phyloP scores from a whole-genome alignment of 129 eudicot genomes.

The Chrysanthemum lavandulifolium region DNA sequence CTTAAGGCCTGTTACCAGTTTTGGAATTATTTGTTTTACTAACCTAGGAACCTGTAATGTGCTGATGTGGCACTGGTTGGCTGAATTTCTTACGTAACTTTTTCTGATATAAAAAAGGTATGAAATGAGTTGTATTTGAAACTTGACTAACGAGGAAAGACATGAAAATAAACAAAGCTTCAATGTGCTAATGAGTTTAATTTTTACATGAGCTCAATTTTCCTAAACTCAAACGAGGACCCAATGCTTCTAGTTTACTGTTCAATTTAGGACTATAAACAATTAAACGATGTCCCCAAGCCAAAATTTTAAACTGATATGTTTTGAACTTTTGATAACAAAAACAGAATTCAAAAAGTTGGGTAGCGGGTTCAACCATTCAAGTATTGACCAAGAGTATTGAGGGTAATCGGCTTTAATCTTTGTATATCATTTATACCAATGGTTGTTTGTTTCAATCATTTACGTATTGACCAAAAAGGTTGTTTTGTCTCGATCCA shows the following conservation, averaged over 20 bases:
- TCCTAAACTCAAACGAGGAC: not conserved
- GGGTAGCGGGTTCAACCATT: no score
- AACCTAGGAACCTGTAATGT: no score
- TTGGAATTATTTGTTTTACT: no score
- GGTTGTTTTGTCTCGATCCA: not conserved
- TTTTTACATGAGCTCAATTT: conserved; percentile 5
- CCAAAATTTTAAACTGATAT: not conserved
- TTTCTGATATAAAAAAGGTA: no score
- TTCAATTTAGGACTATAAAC: not conserved
- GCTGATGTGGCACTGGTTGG: no score
- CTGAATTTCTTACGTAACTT: no score
- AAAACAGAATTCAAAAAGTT: no score
- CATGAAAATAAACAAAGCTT: not conserved
- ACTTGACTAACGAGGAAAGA: not conserved
- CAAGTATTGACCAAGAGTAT: no score
- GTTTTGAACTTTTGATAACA: no score
- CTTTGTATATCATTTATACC: not conserved
- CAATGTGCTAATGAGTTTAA: not conserved
- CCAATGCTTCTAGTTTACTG: not conserved
- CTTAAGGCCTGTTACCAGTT: no score
- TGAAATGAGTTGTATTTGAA: not conserved
- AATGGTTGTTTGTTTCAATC: not conserved
- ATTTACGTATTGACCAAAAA: not conserved
- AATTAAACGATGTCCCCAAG: not conserved
- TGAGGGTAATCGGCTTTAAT: not conserved